Evolutionary conservation across 2,329 filamentous ascomycete genomes (phyloP), one percentile per base, ranked within the genome.

Genomic region (Paraconiothyrium sp.): DNA sequence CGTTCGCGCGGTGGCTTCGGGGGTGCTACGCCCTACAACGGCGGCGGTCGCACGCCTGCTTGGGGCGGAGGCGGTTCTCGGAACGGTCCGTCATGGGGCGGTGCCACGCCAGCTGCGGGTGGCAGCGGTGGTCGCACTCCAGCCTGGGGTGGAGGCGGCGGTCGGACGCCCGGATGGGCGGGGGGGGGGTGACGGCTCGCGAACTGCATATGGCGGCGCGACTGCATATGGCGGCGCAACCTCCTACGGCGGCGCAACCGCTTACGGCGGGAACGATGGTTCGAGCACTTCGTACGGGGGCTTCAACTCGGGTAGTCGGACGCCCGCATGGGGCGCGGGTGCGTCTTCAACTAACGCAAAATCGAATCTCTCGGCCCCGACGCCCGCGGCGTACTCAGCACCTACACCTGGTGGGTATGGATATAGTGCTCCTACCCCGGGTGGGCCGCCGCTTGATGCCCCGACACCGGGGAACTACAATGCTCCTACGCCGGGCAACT

Each of bases 261-360:
- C 73, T 35, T 75, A 75, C 32, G 72, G 81, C 14, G 74, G 73
- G 11, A 77, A 77, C 44, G 75, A 77, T 50, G 76, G 76, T 27
- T 73, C 71, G 24, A 69, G 76, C 35, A 84, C 82, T 9, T 73
- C 77, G 22, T 84, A 84, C 56, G 82, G 93, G n/a, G 84, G 84
- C 22, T 77, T 79, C 64, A 79, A 71, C 67, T 67, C 76, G 56
- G 71, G 90, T 63, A 85, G 86, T 34, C 83, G 87, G 63, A 78
- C 72, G 20, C 74, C 72, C 37, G 75, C 67, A 16, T 92, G 90
- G 71, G 87, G 85, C 58, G 84, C 86, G 59, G 90, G 90, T 47
- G 47, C 63, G 14, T 66, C 73, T 1, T 54, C 67, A 1, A 55
- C 67, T 6, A 30, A 30, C 0, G 72, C 76, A 14, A 73, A 72